A percentile compares a stretch with the other conserved stretches of the same genome.
Evolutionary conservation across 495 filamentous ascomycete genomes (phyloP).

Genomic region (Penicillium paxilli): DNA sequence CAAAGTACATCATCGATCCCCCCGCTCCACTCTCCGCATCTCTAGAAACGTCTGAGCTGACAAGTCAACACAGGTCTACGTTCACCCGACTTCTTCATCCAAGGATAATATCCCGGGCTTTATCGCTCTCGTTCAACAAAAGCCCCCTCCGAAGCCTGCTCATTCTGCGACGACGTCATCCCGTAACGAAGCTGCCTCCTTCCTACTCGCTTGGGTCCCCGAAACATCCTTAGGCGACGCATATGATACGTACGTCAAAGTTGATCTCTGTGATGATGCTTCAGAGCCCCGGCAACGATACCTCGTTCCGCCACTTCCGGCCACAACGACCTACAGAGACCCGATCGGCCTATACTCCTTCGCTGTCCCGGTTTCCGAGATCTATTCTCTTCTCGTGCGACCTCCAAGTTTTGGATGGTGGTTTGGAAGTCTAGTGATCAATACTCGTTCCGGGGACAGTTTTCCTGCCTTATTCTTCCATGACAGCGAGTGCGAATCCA

Average conservation of each 20-base stretch:
- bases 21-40: slow-evolving; percentile 7
- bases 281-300: slow-evolving; percentile 82
- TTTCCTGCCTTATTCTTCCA: slow-evolving; percentile 98
- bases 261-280: slow-evolving; percentile 79
- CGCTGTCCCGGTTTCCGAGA: slow-evolving; percentile 82
- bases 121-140: slow-evolving; percentile 92
- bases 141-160: slow-evolving; percentile 41
- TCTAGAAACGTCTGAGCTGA: neutral
- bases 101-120: slow-evolving; percentile 98
- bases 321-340: slow-evolving; percentile 67
- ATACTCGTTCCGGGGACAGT: slow-evolving; percentile 82
- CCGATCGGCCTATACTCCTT: slow-evolving; percentile 86
- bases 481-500: slow-evolving; percentile 93
- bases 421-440: slow-evolving; percentile 94
- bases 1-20: slow-evolving; percentile 57
- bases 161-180: slow-evolving; percentile 53
- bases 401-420: slow-evolving; percentile 97
- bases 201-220: slow-evolving; percentile 90
- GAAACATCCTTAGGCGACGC: slow-evolving; percentile 87
- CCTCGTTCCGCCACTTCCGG: slow-evolving; percentile 87
- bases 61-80: slow-evolving; percentile 69
- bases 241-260: slow-evolving; percentile 88
- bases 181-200: slow-evolving; percentile 57
- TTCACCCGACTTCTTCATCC: slow-evolving; percentile 91
- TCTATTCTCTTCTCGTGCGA: slow-evolving; percentile 86